Base-by-base conservation (phyloP, 768 basidiomycete species). In the Lactarius trivialis region DNA sequence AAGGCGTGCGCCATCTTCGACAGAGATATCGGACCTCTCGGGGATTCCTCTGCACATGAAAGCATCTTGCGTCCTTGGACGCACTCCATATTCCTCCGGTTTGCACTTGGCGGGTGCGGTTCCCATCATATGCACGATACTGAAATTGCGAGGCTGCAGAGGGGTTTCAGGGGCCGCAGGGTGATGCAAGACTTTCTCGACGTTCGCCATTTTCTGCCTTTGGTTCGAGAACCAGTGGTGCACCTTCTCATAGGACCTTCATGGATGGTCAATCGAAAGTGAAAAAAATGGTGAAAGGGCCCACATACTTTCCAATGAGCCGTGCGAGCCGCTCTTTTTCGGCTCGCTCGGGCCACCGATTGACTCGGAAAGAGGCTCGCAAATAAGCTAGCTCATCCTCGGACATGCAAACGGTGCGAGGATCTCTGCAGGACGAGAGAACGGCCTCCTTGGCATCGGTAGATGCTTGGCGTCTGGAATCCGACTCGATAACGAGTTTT, bases 151-250 rank as follows among this genome's bases (percentile, higher is more conserved):
- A 17, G 33, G 43, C 17, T 39, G 56, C 15, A 36, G 34, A n/a
- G 56, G n/a, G 3, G 49, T 45, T 17, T 58, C 56, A 3, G 41
- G 12, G 21, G 51, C 15, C 26, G 24, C 43, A 14, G 61, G 4
- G 15, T 24, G 12, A 30, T 48, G 41, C 15, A 51, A 21, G 4
- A 45, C 58, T 41, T 60, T 64, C 39, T 64, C 63, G 19, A 64
- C 58, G 14, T 55, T 51, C 15, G 58, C 63, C 54, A 56, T 26
- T 50, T 64, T 64, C 32, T 64, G 63, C 49, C 63, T 55, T 49
- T 64, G 63, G 37, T 64, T 64, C 21, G 63, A 64, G 58, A 63
- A 63, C 62, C 62, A 63, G 33, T 63, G 62, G 17, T 63, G 52
- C 24, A 63, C 53, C 36, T 63, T 63, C 32, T 63, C 57, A 21